Evolutionary conservation across 352 stramenopile species (phyloP).

Genomic region (Pythium biforme): DNA sequence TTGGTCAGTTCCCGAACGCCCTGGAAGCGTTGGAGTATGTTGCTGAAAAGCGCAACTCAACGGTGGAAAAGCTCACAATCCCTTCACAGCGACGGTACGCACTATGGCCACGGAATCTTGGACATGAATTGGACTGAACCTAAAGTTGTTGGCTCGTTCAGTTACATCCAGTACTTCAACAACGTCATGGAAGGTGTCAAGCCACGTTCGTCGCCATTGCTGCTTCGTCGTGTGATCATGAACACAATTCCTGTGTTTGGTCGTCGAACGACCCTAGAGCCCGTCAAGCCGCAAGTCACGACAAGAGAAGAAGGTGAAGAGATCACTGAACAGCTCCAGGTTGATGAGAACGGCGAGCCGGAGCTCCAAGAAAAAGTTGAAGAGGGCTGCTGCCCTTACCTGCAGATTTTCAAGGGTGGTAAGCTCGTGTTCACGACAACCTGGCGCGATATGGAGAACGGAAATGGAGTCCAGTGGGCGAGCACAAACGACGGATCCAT

Average conservation of each 20-base stretch:
- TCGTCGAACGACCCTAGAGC: conserved; percentile 54
- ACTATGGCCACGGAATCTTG: not conserved
- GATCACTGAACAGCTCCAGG: conserved; percentile 9
- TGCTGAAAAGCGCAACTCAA: conserved; percentile 80
- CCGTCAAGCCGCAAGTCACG: conserved; percentile 38
- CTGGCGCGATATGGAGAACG: conserved; percentile 83
- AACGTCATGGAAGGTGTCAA: conserved; percentile 97
- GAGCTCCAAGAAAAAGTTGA: conserved; percentile 64
- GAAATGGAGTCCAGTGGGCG: conserved; percentile 91
- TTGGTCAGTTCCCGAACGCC: conserved; percentile 89
- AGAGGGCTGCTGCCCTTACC: conserved; percentile 95
- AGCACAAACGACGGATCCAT: conserved; percentile 85
- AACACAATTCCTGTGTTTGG: conserved; percentile 92
- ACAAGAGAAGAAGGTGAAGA: conserved; percentile 34
- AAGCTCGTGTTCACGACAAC: conserved; percentile 96
- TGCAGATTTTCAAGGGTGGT: conserved; percentile 98
- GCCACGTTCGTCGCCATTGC: conserved; percentile 90
- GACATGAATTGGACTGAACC: not conserved
- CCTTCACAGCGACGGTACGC: conserved; percentile 91
- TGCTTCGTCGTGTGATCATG: conserved; percentile 96
- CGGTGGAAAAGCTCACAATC: conserved; percentile 94
- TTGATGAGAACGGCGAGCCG: conserved; percentile 34
- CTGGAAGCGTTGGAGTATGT: conserved; percentile 94
- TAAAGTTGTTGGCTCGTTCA: conserved; percentile 12
- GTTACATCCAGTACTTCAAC: conserved; percentile 97